Conservation (phyloP, 306 rosid genomes). For the Sindora glabra region DNA sequence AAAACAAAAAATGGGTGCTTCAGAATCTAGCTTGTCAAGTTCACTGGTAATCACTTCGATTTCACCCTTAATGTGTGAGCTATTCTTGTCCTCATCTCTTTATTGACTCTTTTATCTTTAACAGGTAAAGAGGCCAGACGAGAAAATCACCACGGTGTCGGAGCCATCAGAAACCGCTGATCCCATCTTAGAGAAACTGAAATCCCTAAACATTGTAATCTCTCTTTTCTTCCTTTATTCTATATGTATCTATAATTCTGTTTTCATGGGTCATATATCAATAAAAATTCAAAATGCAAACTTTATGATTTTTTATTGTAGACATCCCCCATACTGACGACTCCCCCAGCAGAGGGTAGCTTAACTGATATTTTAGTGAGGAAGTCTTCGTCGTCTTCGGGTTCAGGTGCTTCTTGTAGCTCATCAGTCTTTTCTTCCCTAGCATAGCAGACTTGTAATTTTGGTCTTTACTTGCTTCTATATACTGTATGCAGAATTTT, state of each 20-base stretch:
- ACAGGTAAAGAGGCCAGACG: constrained; percentile 39
- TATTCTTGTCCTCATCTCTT: not conserved
- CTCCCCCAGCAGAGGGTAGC: constrained; percentile 69
- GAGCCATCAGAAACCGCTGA: constrained; percentile 57
- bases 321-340: constrained; percentile 76
- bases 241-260: too few relatives aligned
- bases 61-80: too few relatives aligned
- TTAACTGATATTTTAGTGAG: constrained; percentile 87
- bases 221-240: constrained; percentile 3
- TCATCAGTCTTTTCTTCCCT: not conserved
- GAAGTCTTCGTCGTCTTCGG: constrained; percentile 63
- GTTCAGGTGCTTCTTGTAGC: constrained; percentile 37
- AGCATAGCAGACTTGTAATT: not conserved
- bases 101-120: constrained; percentile 3
- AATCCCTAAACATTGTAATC: constrained; percentile 65
- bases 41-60: constrained; percentile 27
- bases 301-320: constrained; percentile 7
- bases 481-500: too few relatives aligned
- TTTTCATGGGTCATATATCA: too few relatives aligned
- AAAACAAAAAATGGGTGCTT: constrained; percentile 62
- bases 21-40: constrained; percentile 67
- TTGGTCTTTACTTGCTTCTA: too few relatives aligned
- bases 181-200: constrained; percentile 63
- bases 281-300: not conserved
- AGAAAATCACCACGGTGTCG: constrained; percentile 75